These are phyloP conservation scores for Ciborinia camelliae DNA, from an alignment of 2,329 filamentous ascomycete species.

Conservation along the genomic window DNA sequence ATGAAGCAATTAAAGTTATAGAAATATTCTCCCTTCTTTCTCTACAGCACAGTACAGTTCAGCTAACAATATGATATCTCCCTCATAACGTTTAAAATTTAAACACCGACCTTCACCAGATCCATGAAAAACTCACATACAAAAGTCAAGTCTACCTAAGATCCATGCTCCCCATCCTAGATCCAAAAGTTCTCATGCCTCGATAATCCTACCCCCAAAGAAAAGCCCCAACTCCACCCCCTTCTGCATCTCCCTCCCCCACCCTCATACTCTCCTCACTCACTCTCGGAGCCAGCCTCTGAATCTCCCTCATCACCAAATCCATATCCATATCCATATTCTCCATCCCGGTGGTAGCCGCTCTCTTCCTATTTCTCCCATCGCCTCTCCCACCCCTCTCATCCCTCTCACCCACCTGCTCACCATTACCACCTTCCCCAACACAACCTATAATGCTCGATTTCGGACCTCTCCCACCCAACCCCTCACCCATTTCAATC, in stretches of 20 bases:
- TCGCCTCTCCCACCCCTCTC: not conserved
- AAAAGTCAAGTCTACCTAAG: not conserved
- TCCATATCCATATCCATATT: not conserved
- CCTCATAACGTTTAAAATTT: not conserved
- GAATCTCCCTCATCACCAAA: conserved; percentile 12
- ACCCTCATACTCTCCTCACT: not conserved
- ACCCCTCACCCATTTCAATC: not conserved
- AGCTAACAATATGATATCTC: not conserved
- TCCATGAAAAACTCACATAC: not conserved
- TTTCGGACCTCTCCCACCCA: not conserved
- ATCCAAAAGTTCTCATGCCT: not conserved
- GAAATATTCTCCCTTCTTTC: not conserved
- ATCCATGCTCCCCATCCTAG: not conserved
- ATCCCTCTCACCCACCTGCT: not conserved
- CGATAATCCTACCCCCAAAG: not conserved
- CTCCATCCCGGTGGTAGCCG: not conserved
- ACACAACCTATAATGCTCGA: not conserved
- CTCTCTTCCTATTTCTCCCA: not conserved
- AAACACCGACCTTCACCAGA: not conserved
- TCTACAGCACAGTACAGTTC: not conserved
- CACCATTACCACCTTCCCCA: no score
- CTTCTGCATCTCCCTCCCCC: not conserved
- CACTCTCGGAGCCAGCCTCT: not conserved
- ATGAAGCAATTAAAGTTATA: no score
- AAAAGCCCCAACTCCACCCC: not conserved